phyloP scores from a whole-genome alignment of 2,329 filamentous ascomycete genomes.

The Colletotrichum horii region DNA sequence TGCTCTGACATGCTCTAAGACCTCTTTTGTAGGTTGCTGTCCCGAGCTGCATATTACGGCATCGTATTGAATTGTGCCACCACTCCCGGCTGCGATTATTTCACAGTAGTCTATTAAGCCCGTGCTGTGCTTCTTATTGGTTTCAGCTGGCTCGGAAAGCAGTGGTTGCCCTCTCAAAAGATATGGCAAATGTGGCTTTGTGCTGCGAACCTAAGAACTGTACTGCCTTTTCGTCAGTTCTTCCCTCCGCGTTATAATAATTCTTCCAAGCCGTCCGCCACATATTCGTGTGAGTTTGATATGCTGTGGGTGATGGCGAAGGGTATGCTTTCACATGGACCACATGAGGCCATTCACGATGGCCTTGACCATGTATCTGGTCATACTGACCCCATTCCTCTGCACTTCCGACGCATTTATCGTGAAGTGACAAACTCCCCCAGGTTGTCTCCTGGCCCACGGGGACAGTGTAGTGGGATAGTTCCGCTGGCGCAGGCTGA shows the following conservation, averaged over 20 bases:
- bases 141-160: too few relatives aligned
- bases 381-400: background rate
- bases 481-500: background rate
- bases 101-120: too few relatives aligned
- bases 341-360: background rate
- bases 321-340: background rate
- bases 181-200: background rate
- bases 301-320: fast-evolving
- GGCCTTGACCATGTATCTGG: background rate
- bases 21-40: too few relatives aligned
- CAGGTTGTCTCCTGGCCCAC: background rate
- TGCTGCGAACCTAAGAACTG: fast-evolving
- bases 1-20: too few relatives aligned
- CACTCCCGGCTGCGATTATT: too few relatives aligned
- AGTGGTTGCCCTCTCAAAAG: background rate
- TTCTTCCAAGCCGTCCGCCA: background rate
- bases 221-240: background rate
- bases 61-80: too few relatives aligned
- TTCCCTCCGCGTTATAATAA: fast-evolving
- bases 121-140: too few relatives aligned
- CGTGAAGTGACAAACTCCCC: background rate
- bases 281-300: background rate
- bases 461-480: background rate
- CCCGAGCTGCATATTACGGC: too few relatives aligned
- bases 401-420: background rate